phyloP scores from a whole-genome alignment of 2,329 filamentous ascomycete genomes.

The Aspergillus sp. region DNA sequence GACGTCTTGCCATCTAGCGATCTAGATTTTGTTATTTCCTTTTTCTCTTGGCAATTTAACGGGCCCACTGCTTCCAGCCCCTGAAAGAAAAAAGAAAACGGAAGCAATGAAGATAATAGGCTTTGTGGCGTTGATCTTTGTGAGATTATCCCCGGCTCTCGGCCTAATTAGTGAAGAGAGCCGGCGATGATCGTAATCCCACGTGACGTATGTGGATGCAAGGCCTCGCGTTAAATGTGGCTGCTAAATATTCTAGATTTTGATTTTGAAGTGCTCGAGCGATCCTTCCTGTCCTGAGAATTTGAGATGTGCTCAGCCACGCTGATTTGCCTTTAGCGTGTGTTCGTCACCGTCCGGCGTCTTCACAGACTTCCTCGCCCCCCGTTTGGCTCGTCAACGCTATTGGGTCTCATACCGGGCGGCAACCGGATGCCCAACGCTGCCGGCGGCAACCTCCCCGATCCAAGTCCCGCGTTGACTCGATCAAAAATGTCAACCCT shows the following conservation, averaged over 20 bases:
- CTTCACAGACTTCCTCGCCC: conserved; percentile 17
- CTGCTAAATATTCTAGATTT: background rate
- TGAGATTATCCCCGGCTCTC: background rate
- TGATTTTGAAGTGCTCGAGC: background rate
- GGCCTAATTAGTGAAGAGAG: conserved; percentile 3
- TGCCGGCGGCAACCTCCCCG: conserved; percentile 22
- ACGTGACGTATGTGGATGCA: conserved; percentile 15
- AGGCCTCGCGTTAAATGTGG: background rate
- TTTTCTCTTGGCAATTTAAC: background rate
- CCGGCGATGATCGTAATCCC: conserved; percentile 8
- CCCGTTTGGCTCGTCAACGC: conserved; percentile 5
- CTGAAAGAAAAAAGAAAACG: background rate
- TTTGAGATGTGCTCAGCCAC: background rate
- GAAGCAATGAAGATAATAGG: background rate
- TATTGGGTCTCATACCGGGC: conserved; percentile 33
- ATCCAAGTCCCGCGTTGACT: conserved; percentile 19
- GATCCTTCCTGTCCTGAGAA: background rate
- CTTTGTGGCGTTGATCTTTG: background rate
- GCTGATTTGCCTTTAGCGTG: background rate
- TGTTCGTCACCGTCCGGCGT: background rate
- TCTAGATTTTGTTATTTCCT: background rate
- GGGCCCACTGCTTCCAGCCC: background rate
- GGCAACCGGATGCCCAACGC: conserved; percentile 41
- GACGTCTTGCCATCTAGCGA: background rate
- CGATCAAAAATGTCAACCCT: conserved; percentile 72